Evolutionary conservation across 768 basidiomycete species (phyloP).

Genomic region (Tylopilus sp.): DNA sequence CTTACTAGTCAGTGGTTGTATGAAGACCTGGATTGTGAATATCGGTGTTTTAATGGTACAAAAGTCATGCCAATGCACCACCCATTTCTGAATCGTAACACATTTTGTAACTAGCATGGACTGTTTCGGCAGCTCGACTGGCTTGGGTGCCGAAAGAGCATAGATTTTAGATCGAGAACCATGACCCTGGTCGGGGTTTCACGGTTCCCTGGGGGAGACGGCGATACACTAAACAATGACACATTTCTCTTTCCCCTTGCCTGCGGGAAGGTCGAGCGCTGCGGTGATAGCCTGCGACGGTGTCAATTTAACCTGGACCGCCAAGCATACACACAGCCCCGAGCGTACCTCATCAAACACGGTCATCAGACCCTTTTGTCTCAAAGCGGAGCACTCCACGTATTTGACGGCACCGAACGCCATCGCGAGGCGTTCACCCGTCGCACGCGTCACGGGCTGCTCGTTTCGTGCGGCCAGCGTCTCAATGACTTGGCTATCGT

Average conservation of each 20-base stretch:
- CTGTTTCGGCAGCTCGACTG: no score
- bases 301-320: conserved; percentile 6
- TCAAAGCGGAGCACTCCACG: conserved; percentile 98
- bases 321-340: background rate
- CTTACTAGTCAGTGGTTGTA: no score
- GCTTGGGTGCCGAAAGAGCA: no score
- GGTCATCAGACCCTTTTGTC: conserved; percentile 99
- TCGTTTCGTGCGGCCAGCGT: conserved; percentile 97
- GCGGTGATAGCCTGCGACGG: conserved; percentile 82
- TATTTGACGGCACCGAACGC: conserved; percentile 99
- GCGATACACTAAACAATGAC: conserved; percentile 66
- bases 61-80: no score
- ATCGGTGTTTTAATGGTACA: no score
- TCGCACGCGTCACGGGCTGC: conserved; percentile 81
- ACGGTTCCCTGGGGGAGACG: no score
- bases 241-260: conserved; percentile 79
- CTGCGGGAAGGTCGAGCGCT: conserved; percentile 93
- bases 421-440: conserved; percentile 90
- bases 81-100: no score
- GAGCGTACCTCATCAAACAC: conserved; percentile 95
- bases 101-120: no score
- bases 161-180: no score
- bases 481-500: conserved; percentile 89
- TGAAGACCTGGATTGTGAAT: no score
- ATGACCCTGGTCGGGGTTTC: no score